Percentiles rank a stretch among this genome's conserved stretches.
phyloP scores from a whole-genome alignment of 2,329 filamentous ascomycete species.

The Colletotrichum sp. region DNA sequence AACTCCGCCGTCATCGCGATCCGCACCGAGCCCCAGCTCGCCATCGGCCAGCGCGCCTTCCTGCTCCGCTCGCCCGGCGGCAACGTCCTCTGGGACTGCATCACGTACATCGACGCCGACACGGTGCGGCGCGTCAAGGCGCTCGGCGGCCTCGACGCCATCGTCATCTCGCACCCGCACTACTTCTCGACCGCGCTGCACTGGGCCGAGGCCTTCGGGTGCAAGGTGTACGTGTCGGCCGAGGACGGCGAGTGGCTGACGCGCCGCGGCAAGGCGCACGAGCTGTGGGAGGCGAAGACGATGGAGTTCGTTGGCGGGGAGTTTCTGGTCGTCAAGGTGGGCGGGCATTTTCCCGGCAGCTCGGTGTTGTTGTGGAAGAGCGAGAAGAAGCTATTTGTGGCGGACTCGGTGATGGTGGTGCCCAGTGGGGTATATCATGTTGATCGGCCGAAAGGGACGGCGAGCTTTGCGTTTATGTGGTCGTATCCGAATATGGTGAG shows the following conservation, averaged over 20 bases:
- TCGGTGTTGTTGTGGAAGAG: conserved; percentile 64
- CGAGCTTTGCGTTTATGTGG: conserved; percentile 21
- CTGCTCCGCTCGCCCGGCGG: conserved; percentile 69
- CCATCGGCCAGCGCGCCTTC: conserved; percentile 77
- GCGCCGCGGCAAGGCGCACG: conserved; percentile 45
- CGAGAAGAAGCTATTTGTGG: conserved; percentile 68
- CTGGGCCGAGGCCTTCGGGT: conserved; percentile 73
- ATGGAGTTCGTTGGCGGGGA: conserved; percentile 49
- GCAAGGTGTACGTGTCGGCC: conserved; percentile 70
- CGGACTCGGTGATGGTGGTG: conserved; percentile 78
- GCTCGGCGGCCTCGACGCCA: conserved; percentile 71
- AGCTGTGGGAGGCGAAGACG: conserved; percentile 50
- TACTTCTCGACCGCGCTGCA: conserved; percentile 80
- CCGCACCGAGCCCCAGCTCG: conserved; percentile 62
- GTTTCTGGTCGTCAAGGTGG: conserved; percentile 69
- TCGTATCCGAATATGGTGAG: conserved; percentile 22
- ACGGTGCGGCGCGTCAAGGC: conserved; percentile 63
- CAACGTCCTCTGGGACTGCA: conserved; percentile 82
- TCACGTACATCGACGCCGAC: conserved; percentile 70
- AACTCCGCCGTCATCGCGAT: conserved; percentile 53
- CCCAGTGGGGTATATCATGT: conserved; percentile 52
- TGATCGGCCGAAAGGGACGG: conserved; percentile 12
- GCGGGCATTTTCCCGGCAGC: conserved; percentile 82
- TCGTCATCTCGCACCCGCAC: conserved; percentile 81
- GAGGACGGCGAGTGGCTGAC: conserved; percentile 72